Percentiles rank a stretch among this genome's conserved stretches.
These are phyloP conservation scores for Phytophthora fragariaefolia DNA, from an alignment of 352 stramenopile species.

Conservation along the genomic window DNA sequence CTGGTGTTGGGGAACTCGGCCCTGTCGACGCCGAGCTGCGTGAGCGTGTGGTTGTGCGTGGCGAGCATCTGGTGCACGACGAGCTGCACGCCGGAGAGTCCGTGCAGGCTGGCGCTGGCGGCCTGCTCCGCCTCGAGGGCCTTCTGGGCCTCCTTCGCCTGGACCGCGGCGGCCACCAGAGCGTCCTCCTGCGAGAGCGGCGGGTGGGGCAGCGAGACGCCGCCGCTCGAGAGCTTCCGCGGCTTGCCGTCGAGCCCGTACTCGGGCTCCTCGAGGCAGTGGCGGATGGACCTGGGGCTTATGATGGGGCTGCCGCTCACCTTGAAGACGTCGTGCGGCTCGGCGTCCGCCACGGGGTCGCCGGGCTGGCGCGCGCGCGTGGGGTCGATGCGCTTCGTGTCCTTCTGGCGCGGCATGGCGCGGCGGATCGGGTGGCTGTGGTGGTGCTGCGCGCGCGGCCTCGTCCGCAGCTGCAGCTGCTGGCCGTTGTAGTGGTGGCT, in stretches of 20 bases:
- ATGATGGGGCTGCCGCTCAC: slow-evolving; percentile 68
- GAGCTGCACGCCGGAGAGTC: slow-evolving; percentile 68
- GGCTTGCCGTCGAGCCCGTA: slow-evolving; percentile 55
- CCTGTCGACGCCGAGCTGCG: slow-evolving; percentile 51
- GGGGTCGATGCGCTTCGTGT: slow-evolving; percentile 59
- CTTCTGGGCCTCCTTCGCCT: slow-evolving; percentile 44
- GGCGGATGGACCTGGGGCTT: slow-evolving; percentile 72
- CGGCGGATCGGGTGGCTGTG: slow-evolving; percentile 4
- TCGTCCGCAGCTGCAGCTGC: slow-evolving; percentile 19
- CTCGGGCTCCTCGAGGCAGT: slow-evolving; percentile 64
- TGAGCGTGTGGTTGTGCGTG: slow-evolving; percentile 69
- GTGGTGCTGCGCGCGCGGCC: slow-evolving; percentile 4
- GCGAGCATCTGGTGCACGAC: slow-evolving; percentile 74
- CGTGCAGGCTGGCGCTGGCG: slow-evolving; percentile 43
- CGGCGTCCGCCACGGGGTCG: slow-evolving; percentile 30
- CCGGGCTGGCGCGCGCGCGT: slow-evolving; percentile 34
- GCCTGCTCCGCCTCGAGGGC: slow-evolving; percentile 54
- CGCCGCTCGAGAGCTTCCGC: slow-evolving; percentile 35
- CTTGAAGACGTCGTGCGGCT: slow-evolving; percentile 63
- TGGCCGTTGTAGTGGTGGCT: slow-evolving; percentile 36
- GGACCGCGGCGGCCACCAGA: slow-evolving; percentile 30
- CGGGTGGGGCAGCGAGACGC: slow-evolving; percentile 26
- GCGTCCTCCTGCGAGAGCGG: slow-evolving; percentile 31
- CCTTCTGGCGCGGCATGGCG: slow-evolving; percentile 61
- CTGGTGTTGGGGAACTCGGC: slow-evolving; percentile 72